These are phyloP conservation scores for Blastobotrys attinorum DNA, from an alignment of 805 yeast species.

Conservation along the genomic window DNA sequence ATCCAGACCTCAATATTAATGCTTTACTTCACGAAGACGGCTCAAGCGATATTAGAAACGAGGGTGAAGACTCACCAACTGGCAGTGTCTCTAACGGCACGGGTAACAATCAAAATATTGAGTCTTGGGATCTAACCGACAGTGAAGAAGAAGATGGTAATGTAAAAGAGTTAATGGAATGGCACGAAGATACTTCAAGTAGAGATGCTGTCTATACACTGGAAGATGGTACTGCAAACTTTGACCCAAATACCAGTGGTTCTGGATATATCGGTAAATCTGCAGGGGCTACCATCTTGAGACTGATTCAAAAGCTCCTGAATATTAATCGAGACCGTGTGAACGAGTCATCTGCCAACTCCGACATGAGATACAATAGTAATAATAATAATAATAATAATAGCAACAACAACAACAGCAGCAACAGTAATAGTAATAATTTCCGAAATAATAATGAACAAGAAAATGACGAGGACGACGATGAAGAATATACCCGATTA, in stretches of 20 bases:
- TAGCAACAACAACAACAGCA: too few species aligned
- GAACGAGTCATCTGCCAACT: constrained; percentile 2
- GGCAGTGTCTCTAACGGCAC: too few species aligned
- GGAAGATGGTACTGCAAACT: constrained; percentile 46
- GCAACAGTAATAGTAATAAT: too few species aligned
- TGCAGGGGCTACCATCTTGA: constrained; percentile 10
- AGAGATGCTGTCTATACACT: constrained; percentile 49
- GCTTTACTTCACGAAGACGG: not conserved
- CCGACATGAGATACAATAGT: too few species aligned
- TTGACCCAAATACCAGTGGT: constrained; percentile 42
- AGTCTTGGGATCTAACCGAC: not conserved
- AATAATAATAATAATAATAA: too few species aligned
- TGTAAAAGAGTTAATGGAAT: too few species aligned
- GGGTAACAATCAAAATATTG: not conserved
- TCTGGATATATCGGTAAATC: constrained; percentile 22
- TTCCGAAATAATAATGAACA: too few species aligned
- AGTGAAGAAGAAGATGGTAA: too few species aligned
- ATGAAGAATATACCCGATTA: not conserved
- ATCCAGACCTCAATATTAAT: constrained; percentile 39
- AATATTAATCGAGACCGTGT: not conserved
- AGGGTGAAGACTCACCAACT: not conserved
- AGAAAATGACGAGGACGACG: constrained; percentile 17
- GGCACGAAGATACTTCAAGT: constrained; percentile 26
- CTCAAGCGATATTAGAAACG: not conserved
- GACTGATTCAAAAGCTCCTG: constrained; percentile 3